These are phyloP conservation scores for Trichophyton mentagrophytes DNA, from an alignment of 2,329 filamentous ascomycete genomes.

Conservation along the genomic window DNA sequence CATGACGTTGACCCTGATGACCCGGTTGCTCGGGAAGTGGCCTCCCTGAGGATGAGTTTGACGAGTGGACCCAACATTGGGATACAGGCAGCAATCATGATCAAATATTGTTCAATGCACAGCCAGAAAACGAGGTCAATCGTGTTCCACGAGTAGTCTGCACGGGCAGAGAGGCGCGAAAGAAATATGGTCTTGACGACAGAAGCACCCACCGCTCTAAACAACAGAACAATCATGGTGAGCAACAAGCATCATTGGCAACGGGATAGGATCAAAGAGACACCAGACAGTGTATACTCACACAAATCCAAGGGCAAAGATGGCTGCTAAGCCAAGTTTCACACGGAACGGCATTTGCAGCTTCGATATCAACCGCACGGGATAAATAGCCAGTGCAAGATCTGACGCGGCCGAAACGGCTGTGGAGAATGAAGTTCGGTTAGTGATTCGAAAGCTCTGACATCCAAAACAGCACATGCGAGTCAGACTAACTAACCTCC, in stretches of 20 bases:
- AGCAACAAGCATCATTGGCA: not conserved
- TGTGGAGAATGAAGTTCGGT: not conserved
- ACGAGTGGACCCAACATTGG: slow-evolving; percentile 8
- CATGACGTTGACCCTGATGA: not conserved
- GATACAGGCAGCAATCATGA: slow-evolving; percentile 12
- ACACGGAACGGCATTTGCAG: slow-evolving; percentile 8
- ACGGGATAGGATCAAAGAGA: not conserved
- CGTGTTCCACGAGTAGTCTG: slow-evolving; percentile 9
- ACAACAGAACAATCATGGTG: not conserved
- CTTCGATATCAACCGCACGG: slow-evolving; percentile 7
- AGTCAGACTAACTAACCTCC: not conserved
- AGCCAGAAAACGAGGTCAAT: slow-evolving; percentile 8
- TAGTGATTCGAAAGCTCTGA: not conserved
- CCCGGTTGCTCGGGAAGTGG: not conserved
- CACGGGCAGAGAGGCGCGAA: slow-evolving; percentile 5
- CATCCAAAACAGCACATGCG: not conserved
- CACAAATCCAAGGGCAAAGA: slow-evolving; percentile 8
- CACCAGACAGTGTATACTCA: not conserved
- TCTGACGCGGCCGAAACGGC: slow-evolving; percentile 9
- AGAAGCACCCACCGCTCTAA: slow-evolving; percentile 8
- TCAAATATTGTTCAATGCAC: slow-evolving; percentile 8
- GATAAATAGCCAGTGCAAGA: slow-evolving; percentile 9
- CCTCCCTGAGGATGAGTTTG: slow-evolving; percentile 2
- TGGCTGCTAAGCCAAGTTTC: slow-evolving; percentile 3
- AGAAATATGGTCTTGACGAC: slow-evolving; percentile 9